These are phyloP conservation scores for Cutaneotrichosporon spelunceum DNA, from an alignment of 1,284 basidiomycete genomes.

Conservation along the genomic window DNA sequence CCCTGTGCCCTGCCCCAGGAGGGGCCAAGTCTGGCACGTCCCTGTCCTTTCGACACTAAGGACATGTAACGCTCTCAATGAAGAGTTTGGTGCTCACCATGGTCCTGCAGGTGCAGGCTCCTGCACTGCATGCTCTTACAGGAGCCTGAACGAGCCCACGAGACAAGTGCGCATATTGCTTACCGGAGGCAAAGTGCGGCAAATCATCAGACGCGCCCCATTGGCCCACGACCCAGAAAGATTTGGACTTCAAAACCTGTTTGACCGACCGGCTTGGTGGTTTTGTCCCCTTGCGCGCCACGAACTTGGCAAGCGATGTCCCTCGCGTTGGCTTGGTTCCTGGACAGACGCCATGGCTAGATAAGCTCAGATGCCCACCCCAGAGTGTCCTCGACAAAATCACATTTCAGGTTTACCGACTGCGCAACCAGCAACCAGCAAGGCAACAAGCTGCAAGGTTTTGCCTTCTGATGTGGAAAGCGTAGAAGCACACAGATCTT, in stretches of 20 bases:
- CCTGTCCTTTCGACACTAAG: not conserved
- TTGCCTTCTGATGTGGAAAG: not conserved
- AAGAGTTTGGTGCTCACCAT: not conserved
- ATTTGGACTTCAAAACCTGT: too few species aligned
- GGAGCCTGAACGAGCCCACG: too few species aligned
- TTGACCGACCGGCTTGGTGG: too few species aligned
- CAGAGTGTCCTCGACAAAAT: not conserved
- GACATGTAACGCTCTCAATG: not conserved
- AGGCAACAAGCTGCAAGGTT: not conserved
- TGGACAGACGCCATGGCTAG: not conserved
- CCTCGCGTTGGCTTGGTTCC: not conserved
- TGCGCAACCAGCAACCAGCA: constrained; percentile 1
- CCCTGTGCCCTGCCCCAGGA: not conserved
- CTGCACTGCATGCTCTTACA: too few species aligned
- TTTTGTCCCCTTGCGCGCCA: too few species aligned
- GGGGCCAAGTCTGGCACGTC: not conserved
- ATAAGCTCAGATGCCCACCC: not conserved
- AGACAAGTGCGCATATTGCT: too few species aligned
- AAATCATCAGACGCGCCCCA: too few species aligned
- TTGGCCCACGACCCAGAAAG: too few species aligned
- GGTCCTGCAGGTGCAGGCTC: too few species aligned
- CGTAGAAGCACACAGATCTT: not conserved
- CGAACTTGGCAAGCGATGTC: not conserved
- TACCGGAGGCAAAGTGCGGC: too few species aligned
- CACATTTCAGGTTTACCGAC: not conserved